Base-by-base conservation (phyloP, 1,284 basidiomycete genomes). In the Fomitiporia mediterranea region DNA sequence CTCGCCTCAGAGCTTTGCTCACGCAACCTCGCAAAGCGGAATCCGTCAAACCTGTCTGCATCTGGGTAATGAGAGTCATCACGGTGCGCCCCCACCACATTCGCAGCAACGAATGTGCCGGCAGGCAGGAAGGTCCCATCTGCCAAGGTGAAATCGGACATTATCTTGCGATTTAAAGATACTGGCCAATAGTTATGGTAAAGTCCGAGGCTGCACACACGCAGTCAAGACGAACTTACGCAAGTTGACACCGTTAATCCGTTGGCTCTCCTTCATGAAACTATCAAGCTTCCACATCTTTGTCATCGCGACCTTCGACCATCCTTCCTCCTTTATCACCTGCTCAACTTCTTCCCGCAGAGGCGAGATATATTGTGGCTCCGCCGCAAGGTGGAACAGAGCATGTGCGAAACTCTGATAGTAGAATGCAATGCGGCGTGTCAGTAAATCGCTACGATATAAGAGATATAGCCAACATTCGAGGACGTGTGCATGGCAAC, bases 251-350 rank as follows among this genome's bases (percentile, higher is more conserved):
- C 68, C 69, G 34, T 69, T 69, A 39, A 71, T 56, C 7, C 77
- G 67, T 55, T 74, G 70, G 1, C 72, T 70, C 59, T 80, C 78
- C 48, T 75, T 72, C 48, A 81, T 60, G 62, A 80, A 78, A 57
- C 77, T 80, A 59, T 81, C 78, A 19, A 80, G 59, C 55, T 75
- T 76, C 51, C 65, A 64, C 72, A 80, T 72, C 49, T 74, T 75
- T 5, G 61, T 63, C 51, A 81, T 64, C 0, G 72, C 68, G 0
- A 60, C 62, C 61, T 78, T 78, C 1, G 72, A 74, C 74, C 77
- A 77, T 0, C 78, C 76, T 15, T 77, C 70, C 37, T 66, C 64
- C 0, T 59, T 54, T 8, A 75, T 55, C 4, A 72, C 64, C 0
- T 50, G 44, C 28, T 74, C 71, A 0, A 79, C 66, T 60, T 82